These are phyloP conservation scores for Zasmidium citrigriseum DNA, from an alignment of 2,329 filamentous ascomycete genomes.

Conservation along the genomic window DNA sequence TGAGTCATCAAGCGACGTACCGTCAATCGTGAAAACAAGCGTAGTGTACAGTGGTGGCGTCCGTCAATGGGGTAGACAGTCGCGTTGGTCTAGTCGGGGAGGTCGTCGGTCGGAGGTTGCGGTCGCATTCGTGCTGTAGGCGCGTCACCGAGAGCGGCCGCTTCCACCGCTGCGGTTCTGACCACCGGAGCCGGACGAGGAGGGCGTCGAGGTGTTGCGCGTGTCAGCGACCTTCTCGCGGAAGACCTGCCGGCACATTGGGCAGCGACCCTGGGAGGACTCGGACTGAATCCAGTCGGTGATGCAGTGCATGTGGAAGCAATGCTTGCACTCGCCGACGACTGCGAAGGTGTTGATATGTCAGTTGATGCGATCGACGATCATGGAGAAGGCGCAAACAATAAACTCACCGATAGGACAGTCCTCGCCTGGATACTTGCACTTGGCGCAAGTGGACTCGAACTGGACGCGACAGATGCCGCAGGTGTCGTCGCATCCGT, in stretches of 20 bases:
- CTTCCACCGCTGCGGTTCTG: neutral
- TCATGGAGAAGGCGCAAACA: neutral
- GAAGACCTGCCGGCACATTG: conserved; percentile 89
- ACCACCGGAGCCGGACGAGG: neutral
- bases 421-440: conserved; percentile 96
- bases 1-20: neutral
- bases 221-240: conserved; percentile 36
- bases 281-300: conserved; percentile 96
- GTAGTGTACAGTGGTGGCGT: neutral
- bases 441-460: conserved; percentile 95
- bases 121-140: neutral
- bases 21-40: neutral
- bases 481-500: conserved; percentile 81
- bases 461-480: conserved; percentile 98
- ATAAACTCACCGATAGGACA: conserved; percentile 78
- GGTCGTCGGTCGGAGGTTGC: neutral
- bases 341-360: conserved; percentile 54
- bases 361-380: conserved; percentile 9
- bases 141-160: neutral
- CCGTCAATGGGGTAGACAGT: neutral
- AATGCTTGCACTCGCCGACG: conserved; percentile 94
- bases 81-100: neutral
- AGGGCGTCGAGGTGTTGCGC: neutral
- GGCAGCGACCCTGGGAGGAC: conserved; percentile 87
- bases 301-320: conserved; percentile 98